A percentile compares a stretch with the other conserved stretches of the same genome.
phyloP scores from a whole-genome alignment of 495 filamentous ascomycete species.

The Hypoxylon fragiforme region DNA sequence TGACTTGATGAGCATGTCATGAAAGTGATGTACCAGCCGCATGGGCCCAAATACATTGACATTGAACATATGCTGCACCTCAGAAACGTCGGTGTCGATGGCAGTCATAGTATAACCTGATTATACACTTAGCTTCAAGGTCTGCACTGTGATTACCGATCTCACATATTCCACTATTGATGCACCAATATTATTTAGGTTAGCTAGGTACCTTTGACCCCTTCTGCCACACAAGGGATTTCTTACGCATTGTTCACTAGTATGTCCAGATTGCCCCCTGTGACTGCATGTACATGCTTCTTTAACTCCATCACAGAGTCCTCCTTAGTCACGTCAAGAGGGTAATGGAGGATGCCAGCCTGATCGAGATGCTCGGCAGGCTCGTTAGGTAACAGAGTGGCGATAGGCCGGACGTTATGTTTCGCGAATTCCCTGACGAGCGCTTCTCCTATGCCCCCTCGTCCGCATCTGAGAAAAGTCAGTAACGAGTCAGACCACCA shows the following conservation, averaged over 20 bases:
- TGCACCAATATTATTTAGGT: no score
- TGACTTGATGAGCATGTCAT: conserved; percentile 27
- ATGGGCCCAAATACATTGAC: conserved; percentile 45
- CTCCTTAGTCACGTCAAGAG: conserved; percentile 32
- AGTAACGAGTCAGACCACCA: no score
- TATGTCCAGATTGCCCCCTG: conserved; percentile 29
- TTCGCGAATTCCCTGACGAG: conserved; percentile 15
- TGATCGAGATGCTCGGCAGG: conserved; percentile 20
- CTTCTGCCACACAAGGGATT: no score
- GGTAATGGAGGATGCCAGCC: conserved; percentile 19
- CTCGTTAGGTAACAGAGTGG: conserved; percentile 33
- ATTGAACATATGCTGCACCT: conserved; percentile 36
- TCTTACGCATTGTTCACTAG: conserved; percentile 40
- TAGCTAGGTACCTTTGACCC: no score
- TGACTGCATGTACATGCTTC: not conserved
- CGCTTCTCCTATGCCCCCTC: conserved; percentile 36
- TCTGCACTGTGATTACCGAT: not conserved
- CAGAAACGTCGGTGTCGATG: conserved; percentile 33
- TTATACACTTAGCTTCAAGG: not conserved
- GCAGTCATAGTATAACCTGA: conserved; percentile 40
- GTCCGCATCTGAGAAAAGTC: conserved; percentile 22
- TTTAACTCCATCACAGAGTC: conserved; percentile 19
- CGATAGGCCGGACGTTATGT: conserved; percentile 12
- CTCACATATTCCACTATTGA: conserved; percentile 10
- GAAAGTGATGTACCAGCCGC: conserved; percentile 41